Evolutionary conservation across 176 grass and related monocot genomes (phyloP).

Genomic region (Oryza meyeriana): DNA sequence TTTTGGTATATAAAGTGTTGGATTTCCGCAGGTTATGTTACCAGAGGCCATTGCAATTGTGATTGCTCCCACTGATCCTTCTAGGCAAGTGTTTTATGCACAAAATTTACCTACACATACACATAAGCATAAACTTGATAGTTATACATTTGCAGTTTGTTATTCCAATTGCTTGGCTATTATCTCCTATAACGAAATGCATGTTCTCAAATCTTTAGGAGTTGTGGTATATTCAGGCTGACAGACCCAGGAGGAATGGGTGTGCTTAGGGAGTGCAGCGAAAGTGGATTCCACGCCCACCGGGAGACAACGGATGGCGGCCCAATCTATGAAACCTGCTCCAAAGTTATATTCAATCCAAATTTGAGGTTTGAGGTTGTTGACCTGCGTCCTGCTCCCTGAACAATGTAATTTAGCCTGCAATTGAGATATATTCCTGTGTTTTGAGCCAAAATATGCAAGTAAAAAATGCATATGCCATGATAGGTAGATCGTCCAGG

Average conservation of each 20-base stretch:
- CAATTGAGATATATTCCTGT: background rate
- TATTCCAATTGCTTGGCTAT: background rate
- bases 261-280: slow-evolving; percentile 62
- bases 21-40: slow-evolving; percentile 76
- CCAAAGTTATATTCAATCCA: slow-evolving; percentile 68
- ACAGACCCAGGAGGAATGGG: slow-evolving; percentile 78
- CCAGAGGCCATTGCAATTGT: slow-evolving; percentile 93
- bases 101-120: background rate
- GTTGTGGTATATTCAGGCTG: slow-evolving; percentile 88
- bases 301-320: slow-evolving; percentile 42
- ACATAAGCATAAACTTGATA: background rate
- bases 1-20: background rate
- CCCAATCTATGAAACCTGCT: slow-evolving; percentile 70
- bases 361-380: slow-evolving; percentile 96
- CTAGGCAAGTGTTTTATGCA: slow-evolving; percentile 50
- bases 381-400: slow-evolving; percentile 59
- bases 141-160: background rate
- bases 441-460: background rate
- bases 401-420: slow-evolving; percentile 7
- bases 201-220: slow-evolving; percentile 50
- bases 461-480: background rate
- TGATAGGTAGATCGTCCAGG: background rate
- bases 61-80: slow-evolving; percentile 84
- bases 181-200: slow-evolving; percentile 10
- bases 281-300: slow-evolving; percentile 80